Percentiles rank a stretch among this genome's conserved stretches.
These are phyloP conservation scores for Oidiodendron maius DNA, from an alignment of 495 filamentous ascomycete genomes.

Conservation along the genomic window DNA sequence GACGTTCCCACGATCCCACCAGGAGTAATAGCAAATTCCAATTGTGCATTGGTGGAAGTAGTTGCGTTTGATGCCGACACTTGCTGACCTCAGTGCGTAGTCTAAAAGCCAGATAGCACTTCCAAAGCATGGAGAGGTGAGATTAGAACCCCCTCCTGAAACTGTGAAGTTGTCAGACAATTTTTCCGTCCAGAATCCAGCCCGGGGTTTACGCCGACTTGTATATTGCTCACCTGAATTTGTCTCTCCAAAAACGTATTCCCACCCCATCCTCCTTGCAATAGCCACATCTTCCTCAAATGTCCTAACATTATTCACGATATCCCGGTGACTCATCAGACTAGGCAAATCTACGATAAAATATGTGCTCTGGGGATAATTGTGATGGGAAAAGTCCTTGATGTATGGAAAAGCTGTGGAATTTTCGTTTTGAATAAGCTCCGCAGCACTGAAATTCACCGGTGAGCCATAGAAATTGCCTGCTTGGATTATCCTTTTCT, in stretches of 20 bases:
- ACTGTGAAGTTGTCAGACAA: constrained; percentile 21
- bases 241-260: constrained; percentile 34
- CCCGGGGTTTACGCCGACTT: too few species aligned
- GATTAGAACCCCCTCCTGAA: constrained; percentile 26
- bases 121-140: constrained; percentile 31
- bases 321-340: constrained; percentile 42
- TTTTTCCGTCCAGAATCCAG: too few species aligned
- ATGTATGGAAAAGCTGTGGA: constrained; percentile 39
- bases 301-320: constrained; percentile 21
- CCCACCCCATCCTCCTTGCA: constrained; percentile 22
- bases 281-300: constrained; percentile 22
- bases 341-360: constrained; percentile 29
- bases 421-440: constrained; percentile 39
- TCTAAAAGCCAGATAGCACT: constrained; percentile 33
- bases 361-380: constrained; percentile 39
- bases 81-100: constrained; percentile 29
- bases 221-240: constrained; percentile 37
- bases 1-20: constrained; percentile 47
- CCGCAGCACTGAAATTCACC: constrained; percentile 38
- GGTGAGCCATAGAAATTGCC: constrained; percentile 44
- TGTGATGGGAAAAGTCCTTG: constrained; percentile 47
- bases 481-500: constrained; percentile 47
- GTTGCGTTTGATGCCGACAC: constrained; percentile 25
- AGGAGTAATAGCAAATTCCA: constrained; percentile 53
- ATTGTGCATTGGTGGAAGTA: constrained; percentile 38